These are phyloP conservation scores for Daphne laureola DNA, from an alignment of 441 rosid species.

Conservation along the genomic window DNA sequence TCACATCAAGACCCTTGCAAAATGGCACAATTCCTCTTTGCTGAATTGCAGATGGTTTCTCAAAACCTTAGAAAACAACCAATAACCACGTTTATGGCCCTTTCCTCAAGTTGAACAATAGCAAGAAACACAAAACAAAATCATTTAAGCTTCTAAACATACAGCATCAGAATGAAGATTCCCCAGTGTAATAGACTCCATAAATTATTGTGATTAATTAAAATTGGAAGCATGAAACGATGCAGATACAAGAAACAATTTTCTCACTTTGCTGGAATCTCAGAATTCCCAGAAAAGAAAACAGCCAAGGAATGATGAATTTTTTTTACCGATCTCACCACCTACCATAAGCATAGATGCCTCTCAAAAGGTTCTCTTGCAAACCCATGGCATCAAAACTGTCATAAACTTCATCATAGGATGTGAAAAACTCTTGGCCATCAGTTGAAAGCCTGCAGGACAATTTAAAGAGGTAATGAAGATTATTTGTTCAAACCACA, in stretches of 20 bases:
- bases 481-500: neutral
- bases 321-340: neutral
- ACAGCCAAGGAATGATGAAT: neutral
- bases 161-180: neutral
- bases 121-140: neutral
- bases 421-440: constrained; percentile 44
- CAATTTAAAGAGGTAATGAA: neutral
- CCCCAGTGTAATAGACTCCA: neutral
- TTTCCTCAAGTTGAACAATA: too few relatives aligned
- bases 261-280: too few relatives aligned
- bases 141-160: neutral
- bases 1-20: constrained; percentile 61
- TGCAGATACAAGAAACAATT: neutral
- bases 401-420: constrained; percentile 47
- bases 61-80: constrained; percentile 32
- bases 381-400: constrained; percentile 55
- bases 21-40: constrained; percentile 65
- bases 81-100: too few relatives aligned
- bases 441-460: constrained; percentile 30
- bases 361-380: constrained; percentile 52
- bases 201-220: neutral
- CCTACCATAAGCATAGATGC: constrained; percentile 57
- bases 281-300: too few relatives aligned
- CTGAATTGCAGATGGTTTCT: constrained; percentile 68
- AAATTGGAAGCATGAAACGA: neutral